Evolutionary conservation across 495 filamentous ascomycete species (phyloP), one percentile per base, ranked within the genome.

Genomic region (Lasiosphaeriaceae sp.): DNA sequence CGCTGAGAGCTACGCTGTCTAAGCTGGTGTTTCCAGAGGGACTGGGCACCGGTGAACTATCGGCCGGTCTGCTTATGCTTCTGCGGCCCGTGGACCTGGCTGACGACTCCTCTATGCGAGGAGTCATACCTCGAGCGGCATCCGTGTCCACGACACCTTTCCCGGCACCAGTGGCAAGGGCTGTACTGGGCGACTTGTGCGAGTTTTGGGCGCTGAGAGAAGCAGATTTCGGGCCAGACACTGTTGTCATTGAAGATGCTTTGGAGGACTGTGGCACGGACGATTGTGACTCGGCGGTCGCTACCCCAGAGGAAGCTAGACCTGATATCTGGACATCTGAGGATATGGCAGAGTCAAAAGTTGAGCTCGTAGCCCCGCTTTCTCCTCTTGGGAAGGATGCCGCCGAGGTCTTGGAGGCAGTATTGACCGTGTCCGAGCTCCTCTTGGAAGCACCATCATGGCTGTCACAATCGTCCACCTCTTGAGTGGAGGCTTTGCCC

Each of bases 401-500:
- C n/a, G 57, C 54, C 44, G 64, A 63, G 41, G 67, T 68, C 54
- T 78, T 78, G 11, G 77, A 54, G 19, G 68, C 52, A 50, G 70
- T 76, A 23, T 69, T 71, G 19, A 29, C 26, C 24, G 65, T 59
- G 34, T 55, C 73, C 51, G 70, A 61, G 46, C 65, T 71, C 55
- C 68, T 76, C 29, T 63, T 65, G 2, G 74, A 68, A 12, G 58
- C 50, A 47, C 59, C 59, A 59, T 81, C 76, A 5, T 66, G 60
- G 34, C 46, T 47, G 11, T 58, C 65, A 35, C 52, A 62, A 61
- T 78, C 74, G 26, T 70, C 70, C 41, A 52, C 60, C 46, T 74
- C 73, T 19, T 67, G 58, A 45, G 61, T 71, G 9, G 83, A 80
- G 55, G 86, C 83, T 63, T 86, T 88, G 50, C 80, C 83, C 35